Evolutionary conservation across 768 basidiomycete genomes (phyloP).

Genomic region (Austroboletus festivus): DNA sequence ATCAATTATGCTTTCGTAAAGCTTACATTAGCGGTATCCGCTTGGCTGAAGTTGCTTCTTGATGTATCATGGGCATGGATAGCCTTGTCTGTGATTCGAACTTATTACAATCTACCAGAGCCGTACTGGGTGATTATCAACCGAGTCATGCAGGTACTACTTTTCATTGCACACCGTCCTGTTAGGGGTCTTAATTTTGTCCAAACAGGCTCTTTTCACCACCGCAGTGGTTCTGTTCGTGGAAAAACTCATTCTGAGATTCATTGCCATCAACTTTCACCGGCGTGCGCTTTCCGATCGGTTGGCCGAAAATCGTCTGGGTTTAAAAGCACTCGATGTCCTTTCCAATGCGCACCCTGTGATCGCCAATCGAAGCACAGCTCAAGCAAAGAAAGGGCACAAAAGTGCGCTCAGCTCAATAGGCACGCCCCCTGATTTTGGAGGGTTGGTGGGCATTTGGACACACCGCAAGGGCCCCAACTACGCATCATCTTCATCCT

Average conservation of each 20-base stretch:
- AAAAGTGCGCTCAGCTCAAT: constrained; percentile 38
- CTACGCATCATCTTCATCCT: constrained; percentile 4
- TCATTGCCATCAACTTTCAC: constrained; percentile 80
- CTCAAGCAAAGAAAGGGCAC: constrained; percentile 46
- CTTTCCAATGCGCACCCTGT: constrained; percentile 64
- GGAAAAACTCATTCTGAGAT: constrained; percentile 64
- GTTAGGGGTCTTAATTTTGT: constrained; percentile 5
- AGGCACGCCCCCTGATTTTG: constrained; percentile 37
- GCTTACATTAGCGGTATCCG: constrained; percentile 65
- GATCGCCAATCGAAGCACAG: constrained; percentile 31
- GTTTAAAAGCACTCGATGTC: constrained; percentile 65
- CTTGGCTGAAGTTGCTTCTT: constrained; percentile 68
- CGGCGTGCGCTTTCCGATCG: constrained; percentile 73
- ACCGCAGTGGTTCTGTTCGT: constrained; percentile 42
- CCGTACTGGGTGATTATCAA: constrained; percentile 68
- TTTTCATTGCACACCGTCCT: background rate
- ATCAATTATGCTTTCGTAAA: constrained; percentile 26
- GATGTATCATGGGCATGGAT: constrained; percentile 76
- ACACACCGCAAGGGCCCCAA: constrained; percentile 15
- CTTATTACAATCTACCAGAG: constrained; percentile 56
- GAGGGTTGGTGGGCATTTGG: constrained; percentile 13
- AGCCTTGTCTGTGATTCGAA: constrained; percentile 58
- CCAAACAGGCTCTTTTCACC: constrained; percentile 43
- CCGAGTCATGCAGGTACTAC: constrained; percentile 62
- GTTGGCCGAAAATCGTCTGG: constrained; percentile 64